These are phyloP conservation scores for Solanum hybrid DNA, from an alignment of 305 asterid genomes.

Conservation along the genomic window DNA sequence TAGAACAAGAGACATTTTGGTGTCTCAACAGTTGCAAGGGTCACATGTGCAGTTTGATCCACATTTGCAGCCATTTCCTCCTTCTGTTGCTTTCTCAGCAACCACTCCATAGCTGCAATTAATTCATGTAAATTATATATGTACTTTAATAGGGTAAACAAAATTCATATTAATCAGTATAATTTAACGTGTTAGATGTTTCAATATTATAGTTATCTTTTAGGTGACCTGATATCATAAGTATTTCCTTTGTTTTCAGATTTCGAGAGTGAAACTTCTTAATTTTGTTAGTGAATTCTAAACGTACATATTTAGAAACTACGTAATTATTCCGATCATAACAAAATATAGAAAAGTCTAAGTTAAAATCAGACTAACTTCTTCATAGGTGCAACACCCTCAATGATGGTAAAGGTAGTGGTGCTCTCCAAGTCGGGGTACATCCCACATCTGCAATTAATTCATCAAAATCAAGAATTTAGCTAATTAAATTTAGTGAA, in stretches of 20 bases:
- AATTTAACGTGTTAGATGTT: neutral
- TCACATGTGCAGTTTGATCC: slow-evolving; percentile 55
- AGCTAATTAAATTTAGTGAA: neutral
- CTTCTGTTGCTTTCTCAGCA: slow-evolving; percentile 45
- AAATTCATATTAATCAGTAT: neutral
- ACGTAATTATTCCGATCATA: neutral
- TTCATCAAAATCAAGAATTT: neutral
- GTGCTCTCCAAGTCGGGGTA: slow-evolving; percentile 46
- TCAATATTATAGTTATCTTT: too few species aligned
- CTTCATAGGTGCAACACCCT: slow-evolving; percentile 45
- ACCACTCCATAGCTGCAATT: slow-evolving; percentile 17
- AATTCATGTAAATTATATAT: neutral
- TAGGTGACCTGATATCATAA: neutral
- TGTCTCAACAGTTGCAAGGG: slow-evolving; percentile 46
- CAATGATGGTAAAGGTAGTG: slow-evolving; percentile 20
- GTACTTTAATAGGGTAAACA: neutral
- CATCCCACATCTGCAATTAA: slow-evolving; percentile 41
- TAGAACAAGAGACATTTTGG: neutral
- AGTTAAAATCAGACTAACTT: slow-evolving; percentile 18
- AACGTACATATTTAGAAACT: neutral
- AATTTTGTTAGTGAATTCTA: neutral
- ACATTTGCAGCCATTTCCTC: slow-evolving; percentile 54
- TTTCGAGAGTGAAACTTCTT: neutral
- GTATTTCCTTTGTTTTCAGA: neutral
- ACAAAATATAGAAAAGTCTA: neutral